Base-by-base conservation (phyloP, 305 asterid genomes). In the Rubia tinctorum region DNA sequence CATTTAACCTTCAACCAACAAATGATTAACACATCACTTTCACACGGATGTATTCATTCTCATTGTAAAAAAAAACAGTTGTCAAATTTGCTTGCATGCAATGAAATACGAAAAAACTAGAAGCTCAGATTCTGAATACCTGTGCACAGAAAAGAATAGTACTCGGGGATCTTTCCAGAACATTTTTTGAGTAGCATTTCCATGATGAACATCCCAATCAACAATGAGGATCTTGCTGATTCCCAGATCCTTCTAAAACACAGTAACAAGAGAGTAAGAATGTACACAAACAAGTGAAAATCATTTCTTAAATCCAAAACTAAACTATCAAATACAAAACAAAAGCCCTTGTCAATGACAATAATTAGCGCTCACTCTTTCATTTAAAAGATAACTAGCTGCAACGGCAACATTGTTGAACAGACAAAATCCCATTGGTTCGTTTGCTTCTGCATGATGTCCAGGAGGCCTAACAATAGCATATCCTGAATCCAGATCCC, bases 191-290 rank as follows among this genome's bases (percentile, higher is more conserved):
- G 99, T 95, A 71, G 96, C 97, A 84, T 95, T 95, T 80, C 98
- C 99, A 80, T 95, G 99, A 78, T 95, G 99, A n/a, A 92, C 99
- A 82, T 95, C 99, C 99, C 99, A 95, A 73, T 95, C 99, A 80
- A 95, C 97, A 74, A 95, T 90, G 71, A 95, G 79, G 73, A 95
- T 82, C 82, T 89, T 95, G 40, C 76, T 85, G 78, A 95, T 85
- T 69, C 96, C 96, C 86, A 95, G 83, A 20, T 92, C 98, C 15
- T 73, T 82, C 97, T 92, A 82, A 55, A 18, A 43, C 37, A 78
- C 10, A 66, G 68, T 22, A n/a, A 51, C 56, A 17, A 64, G 25
- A 65, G 66, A 59, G 60, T 14, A 51, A 73, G 42, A 60, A 49
- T 42, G 39, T 56, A 55, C 22, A 60, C 55, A 25, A 61, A 56